A percentile compares a stretch with the other conserved stretches of the same genome.
These are phyloP conservation scores for Saprolegnia diclina DNA, from an alignment of 352 stramenopile species.

Conservation along the genomic window DNA sequence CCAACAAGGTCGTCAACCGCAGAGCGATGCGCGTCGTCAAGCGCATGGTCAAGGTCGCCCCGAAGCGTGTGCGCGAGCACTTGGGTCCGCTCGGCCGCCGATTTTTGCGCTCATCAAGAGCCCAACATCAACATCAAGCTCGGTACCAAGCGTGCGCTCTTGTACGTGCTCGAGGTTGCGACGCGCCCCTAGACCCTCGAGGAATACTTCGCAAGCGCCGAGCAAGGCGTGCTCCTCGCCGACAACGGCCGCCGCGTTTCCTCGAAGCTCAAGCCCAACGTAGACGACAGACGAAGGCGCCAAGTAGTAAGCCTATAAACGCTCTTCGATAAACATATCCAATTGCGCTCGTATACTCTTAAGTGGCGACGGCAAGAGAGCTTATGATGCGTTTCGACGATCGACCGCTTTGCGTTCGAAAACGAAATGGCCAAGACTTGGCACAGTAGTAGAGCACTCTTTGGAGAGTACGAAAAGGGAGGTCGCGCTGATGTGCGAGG, in stretches of 20 bases:
- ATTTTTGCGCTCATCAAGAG: slow-evolving; percentile 85
- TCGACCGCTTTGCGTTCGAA: too few relatives aligned
- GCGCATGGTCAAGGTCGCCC: slow-evolving; percentile 59
- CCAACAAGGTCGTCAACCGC: slow-evolving; percentile 73
- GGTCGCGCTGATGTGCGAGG: too few relatives aligned
- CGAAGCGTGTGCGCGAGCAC: slow-evolving; percentile 46
- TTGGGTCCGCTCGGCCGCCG: slow-evolving; percentile 49
- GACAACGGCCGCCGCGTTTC: slow-evolving; percentile 84
- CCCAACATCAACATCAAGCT: slow-evolving; percentile 86
- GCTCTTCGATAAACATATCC: too few relatives aligned
- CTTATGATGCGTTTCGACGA: too few relatives aligned
- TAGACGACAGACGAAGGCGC: slow-evolving; percentile 71
- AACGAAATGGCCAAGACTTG: too few relatives aligned
- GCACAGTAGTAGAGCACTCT: too few relatives aligned
- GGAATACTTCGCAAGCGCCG: slow-evolving; percentile 51
- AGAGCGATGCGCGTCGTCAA: slow-evolving; percentile 67
- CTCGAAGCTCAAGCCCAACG: slow-evolving; percentile 64
- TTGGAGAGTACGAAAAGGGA: too few relatives aligned
- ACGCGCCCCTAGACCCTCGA: slow-evolving; percentile 66
- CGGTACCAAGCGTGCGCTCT: slow-evolving; percentile 70
- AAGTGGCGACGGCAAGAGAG: too few relatives aligned
- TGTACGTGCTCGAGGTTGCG: slow-evolving; percentile 85
- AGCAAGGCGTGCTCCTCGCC: slow-evolving; percentile 74
- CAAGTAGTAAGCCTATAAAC: too few relatives aligned
- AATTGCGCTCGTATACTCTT: too few relatives aligned